These are phyloP conservation scores for Fomes fomentarius DNA, from an alignment of 1,284 basidiomycete genomes.

Conservation along the genomic window DNA sequence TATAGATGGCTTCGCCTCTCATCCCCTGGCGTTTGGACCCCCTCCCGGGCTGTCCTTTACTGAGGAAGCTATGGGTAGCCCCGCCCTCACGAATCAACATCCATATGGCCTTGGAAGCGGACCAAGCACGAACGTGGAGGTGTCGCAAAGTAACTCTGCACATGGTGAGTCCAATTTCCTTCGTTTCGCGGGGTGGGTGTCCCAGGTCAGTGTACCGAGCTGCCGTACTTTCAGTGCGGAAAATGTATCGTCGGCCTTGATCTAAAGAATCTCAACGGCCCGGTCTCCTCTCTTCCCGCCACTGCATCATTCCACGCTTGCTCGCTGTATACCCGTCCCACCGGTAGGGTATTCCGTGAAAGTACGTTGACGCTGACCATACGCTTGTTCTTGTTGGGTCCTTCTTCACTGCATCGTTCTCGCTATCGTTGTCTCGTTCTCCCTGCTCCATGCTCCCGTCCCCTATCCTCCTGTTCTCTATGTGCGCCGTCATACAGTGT, in stretches of 20 bases:
- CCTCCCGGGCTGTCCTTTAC: conserved; percentile 64
- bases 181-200: conserved; percentile 67
- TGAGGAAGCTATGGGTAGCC: conserved; percentile 39
- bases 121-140: conserved; percentile 29
- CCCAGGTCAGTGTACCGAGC: conserved; percentile 76
- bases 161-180: conserved; percentile 68
- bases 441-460: conserved; percentile 35
- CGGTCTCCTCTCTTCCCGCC: conserved; percentile 32
- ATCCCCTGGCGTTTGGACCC: conserved; percentile 52
- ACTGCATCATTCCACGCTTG: conserved; percentile 33
- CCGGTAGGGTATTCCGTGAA: conserved; percentile 35
- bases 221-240: conserved; percentile 83
- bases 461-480: conserved; percentile 43
- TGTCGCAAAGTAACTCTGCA: conserved; percentile 41
- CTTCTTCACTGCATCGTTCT: conserved; percentile 11
- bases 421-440: neutral
- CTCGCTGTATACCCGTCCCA: conserved; percentile 30
- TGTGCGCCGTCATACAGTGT: conserved; percentile 38
- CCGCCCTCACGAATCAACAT: conserved; percentile 22
- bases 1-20: conserved; percentile 27
- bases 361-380: conserved; percentile 39
- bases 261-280: conserved; percentile 36
- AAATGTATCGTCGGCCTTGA: conserved; percentile 70
- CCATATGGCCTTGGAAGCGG: conserved; percentile 26
- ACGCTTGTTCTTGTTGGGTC: conserved; percentile 32